A percentile compares a stretch with the other conserved stretches of the same genome.
Evolutionary conservation across 139 green algal species (phyloP).

Genomic region (Penium margaritaceum): DNA sequence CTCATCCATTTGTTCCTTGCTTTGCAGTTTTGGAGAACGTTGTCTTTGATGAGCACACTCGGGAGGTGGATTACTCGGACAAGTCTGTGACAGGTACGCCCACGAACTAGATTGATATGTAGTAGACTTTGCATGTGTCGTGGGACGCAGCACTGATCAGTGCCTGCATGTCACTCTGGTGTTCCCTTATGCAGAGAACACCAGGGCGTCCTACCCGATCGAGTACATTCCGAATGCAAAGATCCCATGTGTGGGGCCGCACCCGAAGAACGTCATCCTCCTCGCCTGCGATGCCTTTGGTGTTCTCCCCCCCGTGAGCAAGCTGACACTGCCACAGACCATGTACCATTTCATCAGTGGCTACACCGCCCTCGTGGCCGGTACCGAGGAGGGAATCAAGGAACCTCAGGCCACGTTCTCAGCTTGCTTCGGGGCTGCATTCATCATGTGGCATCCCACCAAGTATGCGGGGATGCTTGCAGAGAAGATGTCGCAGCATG

Average conservation of each 20-base stretch:
- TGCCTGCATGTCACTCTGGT: not conserved
- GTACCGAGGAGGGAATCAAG: constrained; percentile 84
- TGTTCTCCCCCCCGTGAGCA: constrained; percentile 78
- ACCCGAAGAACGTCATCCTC: constrained; percentile 67
- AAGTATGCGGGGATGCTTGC: constrained; percentile 84
- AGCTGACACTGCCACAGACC: constrained; percentile 76
- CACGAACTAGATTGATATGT: too few relatives aligned
- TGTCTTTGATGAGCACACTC: constrained; percentile 59
- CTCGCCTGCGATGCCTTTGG: constrained; percentile 87
- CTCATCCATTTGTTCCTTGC: not conserved
- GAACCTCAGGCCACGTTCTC: constrained; percentile 81
- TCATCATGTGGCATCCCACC: constrained; percentile 75
- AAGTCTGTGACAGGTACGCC: constrained; percentile 60
- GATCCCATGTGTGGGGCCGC: constrained; percentile 29
- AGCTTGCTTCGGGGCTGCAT: constrained; percentile 48
- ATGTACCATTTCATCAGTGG: constrained; percentile 97
- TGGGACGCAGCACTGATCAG: not conserved
- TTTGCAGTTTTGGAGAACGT: constrained; percentile 84
- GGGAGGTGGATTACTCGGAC: constrained; percentile 51
- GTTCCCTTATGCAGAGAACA: constrained; percentile 70
- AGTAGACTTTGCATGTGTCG: too few relatives aligned
- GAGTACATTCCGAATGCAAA: constrained; percentile 78
- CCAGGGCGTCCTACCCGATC: constrained; percentile 86
- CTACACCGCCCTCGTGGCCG: constrained; percentile 79
- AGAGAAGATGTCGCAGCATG: constrained; percentile 77